Base-by-base conservation (phyloP, 2,329 filamentous ascomycete genomes). In the Graphilbum fragrans region DNA sequence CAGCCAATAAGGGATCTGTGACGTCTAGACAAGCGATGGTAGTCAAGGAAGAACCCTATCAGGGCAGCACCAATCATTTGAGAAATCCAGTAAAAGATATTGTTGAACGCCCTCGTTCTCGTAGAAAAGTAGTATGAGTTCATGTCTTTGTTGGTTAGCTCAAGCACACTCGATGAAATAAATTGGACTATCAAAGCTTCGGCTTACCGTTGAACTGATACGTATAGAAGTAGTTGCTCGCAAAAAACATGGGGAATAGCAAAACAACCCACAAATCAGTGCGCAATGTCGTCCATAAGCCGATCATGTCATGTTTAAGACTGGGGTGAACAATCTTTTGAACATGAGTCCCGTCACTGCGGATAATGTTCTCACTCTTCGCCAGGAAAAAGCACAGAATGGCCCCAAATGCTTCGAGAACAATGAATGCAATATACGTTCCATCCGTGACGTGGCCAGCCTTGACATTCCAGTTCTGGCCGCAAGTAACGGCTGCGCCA, bases 171-270 rank as follows among this genome's bases (percentile, higher is more conserved):
- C n/a, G n/a, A n/a, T n/a, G n/a, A n/a, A n/a, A n/a, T n/a, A n/a
- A n/a, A n/a, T n/a, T n/a, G n/a, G n/a, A n/a, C n/a, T n/a, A n/a
- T n/a, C n/a, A n/a, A n/a, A n/a, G n/a, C 25, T 7, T 27, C 25
- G 12, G 12, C 25, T 27, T 12, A 27, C 25, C 25, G 21, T 41
- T 83, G 63, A 81, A 80, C 48, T 85, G 80, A 55, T 85, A 85
- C 41, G 73, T 74, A 58, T 81, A 81, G 60, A 85, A 85, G 78
- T 78, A 84, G 55, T 85, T 85, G 53, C 75, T 80, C 34, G 77
- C 71, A 53, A 81, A 68, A 62, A 85, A 85, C 75, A 85, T 81
- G 50, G 80, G 81, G 61, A 83, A 85, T 20, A 85, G 66, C 16
- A 76, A 56, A 41, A 84, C 48, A 50, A 85, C 78, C 55, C 76